Evolutionary conservation across 352 stramenopile species (phyloP).

Genomic region (Globisporangium megalacanthum): DNA sequence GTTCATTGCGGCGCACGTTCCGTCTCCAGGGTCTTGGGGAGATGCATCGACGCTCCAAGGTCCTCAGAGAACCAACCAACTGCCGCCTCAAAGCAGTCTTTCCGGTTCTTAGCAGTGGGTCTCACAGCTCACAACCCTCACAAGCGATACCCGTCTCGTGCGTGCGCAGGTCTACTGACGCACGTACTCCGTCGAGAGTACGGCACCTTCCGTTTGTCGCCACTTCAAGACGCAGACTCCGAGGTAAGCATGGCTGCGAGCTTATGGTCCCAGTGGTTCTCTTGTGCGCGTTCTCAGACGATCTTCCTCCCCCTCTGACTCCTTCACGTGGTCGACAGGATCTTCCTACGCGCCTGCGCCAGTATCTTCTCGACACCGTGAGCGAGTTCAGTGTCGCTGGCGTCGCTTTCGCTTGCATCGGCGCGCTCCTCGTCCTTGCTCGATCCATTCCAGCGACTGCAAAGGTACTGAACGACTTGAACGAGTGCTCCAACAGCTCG

Average conservation of each 20-base stretch:
- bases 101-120: background rate
- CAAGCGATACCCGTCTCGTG: too few relatives aligned
- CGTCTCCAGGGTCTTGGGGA: constrained; percentile 85
- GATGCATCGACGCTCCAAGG: constrained; percentile 73
- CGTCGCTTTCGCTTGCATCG: constrained; percentile 16
- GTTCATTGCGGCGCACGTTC: constrained; percentile 17
- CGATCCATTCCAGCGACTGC: background rate
- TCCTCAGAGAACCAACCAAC: constrained; percentile 9
- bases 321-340: constrained; percentile 7
- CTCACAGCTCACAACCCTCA: background rate
- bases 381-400: constrained; percentile 24
- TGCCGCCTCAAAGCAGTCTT: background rate
- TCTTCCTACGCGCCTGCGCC: constrained; percentile 17
- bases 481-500: too few relatives aligned
- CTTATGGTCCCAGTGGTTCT: background rate
- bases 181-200: constrained; percentile 90
- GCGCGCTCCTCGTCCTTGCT: constrained; percentile 1
- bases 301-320: background rate
- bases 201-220: constrained; percentile 89
- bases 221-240: constrained; percentile 25
- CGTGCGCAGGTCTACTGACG: constrained; percentile 19
- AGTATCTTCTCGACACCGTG: constrained; percentile 23
- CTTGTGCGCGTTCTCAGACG: background rate
- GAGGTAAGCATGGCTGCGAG: constrained; percentile 18
- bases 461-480: background rate